Evolutionary conservation across 2,329 filamentous ascomycete species (phyloP).

Genomic region (Saccharata proteae): DNA sequence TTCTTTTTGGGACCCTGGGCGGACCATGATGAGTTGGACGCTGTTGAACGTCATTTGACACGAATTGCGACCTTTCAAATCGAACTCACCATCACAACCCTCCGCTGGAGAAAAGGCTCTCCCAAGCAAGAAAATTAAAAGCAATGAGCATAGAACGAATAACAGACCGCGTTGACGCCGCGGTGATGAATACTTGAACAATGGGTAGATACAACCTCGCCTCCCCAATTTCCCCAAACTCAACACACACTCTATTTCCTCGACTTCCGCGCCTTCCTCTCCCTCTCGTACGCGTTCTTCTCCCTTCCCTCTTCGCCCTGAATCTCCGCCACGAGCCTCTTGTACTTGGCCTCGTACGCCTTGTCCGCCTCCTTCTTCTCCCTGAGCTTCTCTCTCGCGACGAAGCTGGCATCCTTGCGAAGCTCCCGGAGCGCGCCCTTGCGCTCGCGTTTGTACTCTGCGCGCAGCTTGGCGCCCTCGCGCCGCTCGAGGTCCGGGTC

Average conservation of each 20-base stretch:
- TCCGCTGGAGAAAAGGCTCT: too few relatives aligned
- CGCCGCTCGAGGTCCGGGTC: slow-evolving; percentile 86
- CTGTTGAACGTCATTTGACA: too few relatives aligned
- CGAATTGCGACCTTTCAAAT: too few relatives aligned
- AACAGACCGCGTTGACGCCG: too few relatives aligned
- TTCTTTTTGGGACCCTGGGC: too few relatives aligned
- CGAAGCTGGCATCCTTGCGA: slow-evolving; percentile 87
- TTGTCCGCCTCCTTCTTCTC: slow-evolving; percentile 90
- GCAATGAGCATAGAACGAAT: too few relatives aligned
- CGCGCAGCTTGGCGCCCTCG: slow-evolving; percentile 70
- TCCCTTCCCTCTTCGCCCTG: slow-evolving; percentile 85
- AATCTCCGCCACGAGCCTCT: slow-evolving; percentile 82
- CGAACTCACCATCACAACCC: too few relatives aligned
- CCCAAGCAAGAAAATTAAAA: too few relatives aligned
- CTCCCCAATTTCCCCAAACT: too few relatives aligned
- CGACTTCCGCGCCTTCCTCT: slow-evolving; percentile 63
- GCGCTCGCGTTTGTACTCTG: slow-evolving; percentile 86
- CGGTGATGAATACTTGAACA: too few relatives aligned
- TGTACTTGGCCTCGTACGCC: slow-evolving; percentile 95
- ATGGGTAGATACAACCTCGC: too few relatives aligned
- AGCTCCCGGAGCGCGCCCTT: slow-evolving; percentile 93
- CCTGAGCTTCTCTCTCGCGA: slow-evolving; percentile 77
- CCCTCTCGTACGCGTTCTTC: slow-evolving; percentile 77
- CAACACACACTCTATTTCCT: slow-evolving; percentile 40
- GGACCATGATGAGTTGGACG: too few relatives aligned